Evolutionary conservation across 129 eudicot genomes (phyloP).

Genomic region (Kitagawia praeruptora): DNA sequence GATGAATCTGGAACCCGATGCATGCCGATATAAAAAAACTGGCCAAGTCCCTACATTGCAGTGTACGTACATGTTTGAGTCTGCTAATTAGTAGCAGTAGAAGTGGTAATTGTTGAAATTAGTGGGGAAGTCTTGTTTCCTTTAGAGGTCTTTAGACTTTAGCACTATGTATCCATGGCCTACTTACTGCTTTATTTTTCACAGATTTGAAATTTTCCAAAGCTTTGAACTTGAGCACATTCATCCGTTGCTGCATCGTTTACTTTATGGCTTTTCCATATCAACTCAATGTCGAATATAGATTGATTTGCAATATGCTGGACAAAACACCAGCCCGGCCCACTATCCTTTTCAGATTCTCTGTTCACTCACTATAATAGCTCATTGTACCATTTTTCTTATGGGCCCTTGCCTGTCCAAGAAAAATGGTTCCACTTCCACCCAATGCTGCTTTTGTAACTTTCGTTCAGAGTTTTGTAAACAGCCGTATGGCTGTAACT

Average conservation of each 20-base stretch:
- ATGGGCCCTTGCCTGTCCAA: background rate
- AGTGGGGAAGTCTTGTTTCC: background rate
- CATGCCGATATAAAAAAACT: background rate
- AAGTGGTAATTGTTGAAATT: background rate
- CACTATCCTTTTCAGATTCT: background rate
- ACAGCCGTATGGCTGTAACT: background rate
- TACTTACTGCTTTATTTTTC: background rate
- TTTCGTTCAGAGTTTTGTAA: background rate
- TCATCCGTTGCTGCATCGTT: background rate
- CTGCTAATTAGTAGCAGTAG: background rate
- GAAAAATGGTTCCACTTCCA: background rate
- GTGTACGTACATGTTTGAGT: background rate
- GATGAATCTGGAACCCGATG: background rate
- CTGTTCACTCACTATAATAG: background rate
- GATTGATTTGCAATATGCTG: constrained; percentile 1
- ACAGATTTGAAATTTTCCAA: background rate
- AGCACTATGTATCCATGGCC: background rate
- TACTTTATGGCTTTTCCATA: background rate
- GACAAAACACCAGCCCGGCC: constrained; percentile 10
- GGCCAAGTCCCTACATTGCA: background rate
- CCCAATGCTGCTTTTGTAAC: too few relatives aligned
- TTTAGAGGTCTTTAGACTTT: too few relatives aligned
- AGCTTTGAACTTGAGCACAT: background rate
- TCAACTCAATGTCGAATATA: background rate
- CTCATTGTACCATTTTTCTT: background rate